These are phyloP conservation scores for Chaetomium strumarium DNA, from an alignment of 2,329 filamentous ascomycete genomes.

Conservation along the genomic window DNA sequence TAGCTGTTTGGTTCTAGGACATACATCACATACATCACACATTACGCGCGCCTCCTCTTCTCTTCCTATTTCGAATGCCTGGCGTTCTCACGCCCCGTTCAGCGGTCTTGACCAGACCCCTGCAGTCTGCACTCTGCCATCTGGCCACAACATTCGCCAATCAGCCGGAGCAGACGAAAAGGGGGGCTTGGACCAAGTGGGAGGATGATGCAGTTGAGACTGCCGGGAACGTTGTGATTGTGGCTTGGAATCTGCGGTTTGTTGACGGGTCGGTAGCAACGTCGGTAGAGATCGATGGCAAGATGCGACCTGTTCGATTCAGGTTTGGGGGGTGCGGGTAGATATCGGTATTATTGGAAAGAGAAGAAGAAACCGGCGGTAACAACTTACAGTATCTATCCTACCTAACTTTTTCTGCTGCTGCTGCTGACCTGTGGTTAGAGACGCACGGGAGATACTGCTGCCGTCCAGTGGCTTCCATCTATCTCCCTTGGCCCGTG, in stretches of 20 bases:
- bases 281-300: slow-evolving; percentile 1
- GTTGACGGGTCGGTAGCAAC: background rate
- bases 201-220: background rate
- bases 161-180: background rate
- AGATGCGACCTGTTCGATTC: background rate
- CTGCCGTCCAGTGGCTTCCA: background rate
- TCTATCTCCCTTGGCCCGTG: background rate
- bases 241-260: background rate
- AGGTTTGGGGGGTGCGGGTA: background rate
- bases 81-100: background rate
- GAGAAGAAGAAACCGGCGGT: background rate
- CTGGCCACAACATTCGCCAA: background rate
- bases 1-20: background rate
- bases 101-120: background rate
- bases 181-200: background rate
- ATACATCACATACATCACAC: background rate
- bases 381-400: background rate
- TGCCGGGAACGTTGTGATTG: background rate
- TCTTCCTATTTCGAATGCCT: background rate
- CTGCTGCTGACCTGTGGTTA: too few species aligned
- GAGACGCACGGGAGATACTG: background rate
- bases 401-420: too few species aligned
- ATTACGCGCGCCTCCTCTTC: background rate
- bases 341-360: background rate
- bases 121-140: background rate